Evolutionary conservation across 129 eudicot species (phyloP), one percentile per base, ranked within the genome.

Genomic region (Rutidosis leptorrhynchoides): DNA sequence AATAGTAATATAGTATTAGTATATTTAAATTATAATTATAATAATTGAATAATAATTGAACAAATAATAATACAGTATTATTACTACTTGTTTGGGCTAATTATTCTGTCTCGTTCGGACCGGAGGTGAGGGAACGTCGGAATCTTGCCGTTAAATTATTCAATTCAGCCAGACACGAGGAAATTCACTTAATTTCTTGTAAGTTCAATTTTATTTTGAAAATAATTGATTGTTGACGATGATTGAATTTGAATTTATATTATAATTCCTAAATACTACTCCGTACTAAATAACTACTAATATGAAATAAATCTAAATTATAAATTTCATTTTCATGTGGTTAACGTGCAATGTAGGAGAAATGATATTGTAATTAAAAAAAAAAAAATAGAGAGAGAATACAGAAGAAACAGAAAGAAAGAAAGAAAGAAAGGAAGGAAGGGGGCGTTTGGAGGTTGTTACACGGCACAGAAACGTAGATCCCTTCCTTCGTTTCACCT

Each of bases 391-490:
- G 69, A 71, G 65, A 57, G 69, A 79, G 29, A 33, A 58, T 14
- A 15, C 7, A 58, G 64, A 26, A 26, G 6, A 52, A 22, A 32
- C 27, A 49, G 65, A 45, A 35, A 58, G 61, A 52, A 58, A 70
- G 66, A 70, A 73, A 75, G 74, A 61, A n/a, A n/a, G 64, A 71
- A 69, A 72, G 12, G 22, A 27, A 72, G 71, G 22, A 24, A 65
- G 40, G 33, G 33, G 30, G 61, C 72, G 65, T 59, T 82, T 77
- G 88, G 83, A 81, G 83, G 83, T 88, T 78, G 61, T 80, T 91
- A 87, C 95, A 88, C 90, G 96, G 87, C 96, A 85, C 94, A 88
- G 83, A 82, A 80, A 78, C 90, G 79, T 68, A 86, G 83, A 82
- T 86, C 91, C 84, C 85, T 87, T 81, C 81, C 54, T 48, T 48